A percentile compares a stretch with the other conserved stretches of the same genome.
These are phyloP conservation scores for Naematelia aurantialba DNA, from an alignment of 768 basidiomycete species.

Conservation along the genomic window DNA sequence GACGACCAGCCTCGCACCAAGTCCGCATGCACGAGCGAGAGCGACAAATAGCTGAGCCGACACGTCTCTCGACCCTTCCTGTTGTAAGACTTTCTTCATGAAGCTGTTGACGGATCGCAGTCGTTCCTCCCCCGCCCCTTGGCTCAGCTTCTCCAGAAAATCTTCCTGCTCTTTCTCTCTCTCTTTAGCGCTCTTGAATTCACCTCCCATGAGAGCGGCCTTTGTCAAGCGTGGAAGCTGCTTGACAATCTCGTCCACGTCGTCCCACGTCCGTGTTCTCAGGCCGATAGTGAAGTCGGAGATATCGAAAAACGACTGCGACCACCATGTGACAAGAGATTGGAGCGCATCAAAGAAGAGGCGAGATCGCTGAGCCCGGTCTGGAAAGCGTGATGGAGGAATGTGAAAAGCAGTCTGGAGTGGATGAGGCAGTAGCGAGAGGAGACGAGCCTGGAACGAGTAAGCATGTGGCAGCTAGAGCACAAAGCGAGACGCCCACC, in stretches of 20 bases:
- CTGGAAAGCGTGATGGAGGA: conserved; percentile 75
- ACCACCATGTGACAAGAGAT: conserved; percentile 82
- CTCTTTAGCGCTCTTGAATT: conserved; percentile 27
- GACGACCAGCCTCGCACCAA: conserved; percentile 81
- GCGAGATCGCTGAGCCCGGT: conserved; percentile 73
- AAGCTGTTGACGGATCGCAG: conserved; percentile 76
- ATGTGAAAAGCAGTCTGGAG: conserved; percentile 75
- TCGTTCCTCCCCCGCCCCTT: conserved; percentile 60
- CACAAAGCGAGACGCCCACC: conserved; percentile 55
- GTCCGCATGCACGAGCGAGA: conserved; percentile 75
- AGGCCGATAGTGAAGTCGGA: conserved; percentile 51
- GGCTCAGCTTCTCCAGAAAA: conserved; percentile 40
- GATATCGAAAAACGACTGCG: conserved; percentile 58
- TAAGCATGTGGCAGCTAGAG: neutral
- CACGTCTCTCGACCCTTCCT: conserved; percentile 73
- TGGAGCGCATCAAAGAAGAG: conserved; percentile 79
- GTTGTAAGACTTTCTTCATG: conserved; percentile 86
- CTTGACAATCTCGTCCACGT: conserved; percentile 55
- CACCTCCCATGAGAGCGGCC: too few relatives aligned
- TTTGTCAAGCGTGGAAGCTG: conserved; percentile 38
- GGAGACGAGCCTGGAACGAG: conserved; percentile 67
- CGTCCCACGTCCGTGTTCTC: conserved; percentile 70
- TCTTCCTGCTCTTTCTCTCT: conserved; percentile 53
- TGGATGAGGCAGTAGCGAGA: conserved; percentile 76
- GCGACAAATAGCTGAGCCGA: conserved; percentile 89